A percentile compares a stretch with the other conserved stretches of the same genome.
Evolutionary conservation across 78 protist species (phyloP).

Genomic region (Cavenderia fasciculata): DNA sequence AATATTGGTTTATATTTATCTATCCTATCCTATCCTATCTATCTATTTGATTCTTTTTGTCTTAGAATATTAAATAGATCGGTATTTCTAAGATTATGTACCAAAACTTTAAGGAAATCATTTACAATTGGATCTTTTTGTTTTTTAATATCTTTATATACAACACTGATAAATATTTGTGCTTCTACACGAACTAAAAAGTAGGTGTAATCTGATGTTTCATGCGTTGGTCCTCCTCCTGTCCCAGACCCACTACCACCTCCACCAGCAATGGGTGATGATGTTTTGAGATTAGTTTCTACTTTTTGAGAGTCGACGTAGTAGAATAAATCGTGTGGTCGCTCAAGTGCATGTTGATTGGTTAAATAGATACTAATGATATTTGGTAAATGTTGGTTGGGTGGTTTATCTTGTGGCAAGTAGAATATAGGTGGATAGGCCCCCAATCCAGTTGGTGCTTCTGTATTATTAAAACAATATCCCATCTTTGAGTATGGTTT

Average conservation of each 20-base stretch:
- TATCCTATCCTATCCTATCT: background rate
- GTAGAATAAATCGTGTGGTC: conserved; percentile 36
- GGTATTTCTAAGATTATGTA: conserved; percentile 7
- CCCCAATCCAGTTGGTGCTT: conserved; percentile 26
- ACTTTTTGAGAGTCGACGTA: conserved; percentile 24
- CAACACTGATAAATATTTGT: conserved; percentile 11
- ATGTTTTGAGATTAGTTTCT: too few relatives aligned
- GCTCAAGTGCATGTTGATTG: conserved; percentile 16
- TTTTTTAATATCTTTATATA: conserved; percentile 48
- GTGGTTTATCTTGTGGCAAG: conserved; percentile 48
- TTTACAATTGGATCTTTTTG: conserved; percentile 48
- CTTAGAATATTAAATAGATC: conserved; percentile 6
- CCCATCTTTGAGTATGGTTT: conserved; percentile 34
- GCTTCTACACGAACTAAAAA: conserved; percentile 31
- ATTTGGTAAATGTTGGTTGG: conserved; percentile 57
- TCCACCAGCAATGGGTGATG: too few relatives aligned
- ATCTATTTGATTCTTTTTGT: conserved; percentile 13
- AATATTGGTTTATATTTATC: too few relatives aligned
- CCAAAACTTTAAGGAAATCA: conserved; percentile 28
- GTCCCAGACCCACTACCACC: too few relatives aligned
- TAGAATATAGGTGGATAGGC: conserved; percentile 41
- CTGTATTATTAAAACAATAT: conserved; percentile 16
- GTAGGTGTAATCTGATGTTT: conserved; percentile 27
- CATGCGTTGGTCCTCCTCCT: too few relatives aligned
- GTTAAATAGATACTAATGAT: conserved; percentile 39